A percentile compares a stretch with the other conserved stretches of the same genome.
phyloP scores from a whole-genome alignment of 305 asterid species.

The Fraxinus sp. region DNA sequence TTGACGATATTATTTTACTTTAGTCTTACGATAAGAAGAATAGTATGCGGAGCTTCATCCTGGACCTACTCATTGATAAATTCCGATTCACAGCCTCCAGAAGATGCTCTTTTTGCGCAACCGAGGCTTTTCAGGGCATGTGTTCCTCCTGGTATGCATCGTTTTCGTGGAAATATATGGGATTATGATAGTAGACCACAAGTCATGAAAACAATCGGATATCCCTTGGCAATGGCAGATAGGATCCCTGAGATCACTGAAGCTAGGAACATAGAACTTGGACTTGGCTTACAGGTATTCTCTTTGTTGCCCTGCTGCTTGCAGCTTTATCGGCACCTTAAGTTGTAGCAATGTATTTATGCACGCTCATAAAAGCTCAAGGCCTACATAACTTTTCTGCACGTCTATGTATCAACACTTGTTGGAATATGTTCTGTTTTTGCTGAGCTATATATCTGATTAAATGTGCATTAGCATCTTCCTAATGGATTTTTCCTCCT shows the following conservation, averaged over 20 bases:
- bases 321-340: conserved; percentile 1
- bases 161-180: conserved; percentile 96
- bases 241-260: conserved; percentile 85
- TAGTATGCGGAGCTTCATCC: neutral
- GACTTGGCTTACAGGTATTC: conserved; percentile 90
- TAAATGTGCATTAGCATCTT: neutral
- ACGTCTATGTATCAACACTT: neutral
- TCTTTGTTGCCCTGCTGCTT: neutral
- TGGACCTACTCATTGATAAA: conserved; percentile 20
- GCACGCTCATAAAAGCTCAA: neutral
- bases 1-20: neutral
- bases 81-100: conserved; percentile 72
- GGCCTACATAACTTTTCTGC: neutral
- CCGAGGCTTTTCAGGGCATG: conserved; percentile 97
- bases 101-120: conserved; percentile 91
- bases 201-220: conserved; percentile 78
- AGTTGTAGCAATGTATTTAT: neutral
- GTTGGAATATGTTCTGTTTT: neutral
- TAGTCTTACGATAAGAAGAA: neutral
- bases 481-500: neutral
- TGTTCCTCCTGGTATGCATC: conserved; percentile 99
- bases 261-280: conserved; percentile 95
- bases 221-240: conserved; percentile 66
- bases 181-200: conserved; percentile 82
- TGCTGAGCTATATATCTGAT: neutral